Evolutionary conservation across 768 basidiomycete species (phyloP).

Genomic region (Trametes cinnabarina): DNA sequence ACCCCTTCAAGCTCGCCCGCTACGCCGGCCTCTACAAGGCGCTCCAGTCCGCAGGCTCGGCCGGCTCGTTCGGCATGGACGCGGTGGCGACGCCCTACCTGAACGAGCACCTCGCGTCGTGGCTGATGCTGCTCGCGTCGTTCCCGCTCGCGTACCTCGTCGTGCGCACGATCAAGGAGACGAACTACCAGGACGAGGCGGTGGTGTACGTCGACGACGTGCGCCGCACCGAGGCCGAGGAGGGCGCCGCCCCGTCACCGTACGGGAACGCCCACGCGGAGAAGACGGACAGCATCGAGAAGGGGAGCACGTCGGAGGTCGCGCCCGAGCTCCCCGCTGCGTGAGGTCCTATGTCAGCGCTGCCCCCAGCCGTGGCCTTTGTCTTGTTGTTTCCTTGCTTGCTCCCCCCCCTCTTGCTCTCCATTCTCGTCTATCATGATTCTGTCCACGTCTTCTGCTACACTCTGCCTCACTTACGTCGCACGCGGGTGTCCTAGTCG

Average conservation of each 20-base stretch:
- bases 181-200: constrained; percentile 37
- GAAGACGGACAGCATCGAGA: constrained; percentile 19
- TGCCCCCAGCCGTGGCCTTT: no score
- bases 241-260: constrained; percentile 8
- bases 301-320: constrained; percentile 17
- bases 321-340: background rate
- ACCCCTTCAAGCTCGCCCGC: constrained; percentile 44
- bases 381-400: background rate
- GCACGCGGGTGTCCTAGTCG: background rate
- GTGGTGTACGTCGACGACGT: constrained; percentile 30
- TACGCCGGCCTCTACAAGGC: constrained; percentile 47
- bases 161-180: constrained; percentile 36
- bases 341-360: background rate
- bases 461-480: background rate
- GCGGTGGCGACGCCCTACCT: constrained; percentile 42
- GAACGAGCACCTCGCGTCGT: constrained; percentile 40
- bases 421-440: background rate
- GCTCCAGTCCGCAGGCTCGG: constrained; percentile 35
- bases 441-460: no score
- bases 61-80: constrained; percentile 46
- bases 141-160: constrained; percentile 36
- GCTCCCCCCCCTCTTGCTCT: background rate
- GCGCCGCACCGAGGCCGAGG: constrained; percentile 14
- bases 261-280: background rate
- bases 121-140: constrained; percentile 35